Conservation (phyloP, 1,284 basidiomycete species). For the Inonotus obliquus region DNA sequence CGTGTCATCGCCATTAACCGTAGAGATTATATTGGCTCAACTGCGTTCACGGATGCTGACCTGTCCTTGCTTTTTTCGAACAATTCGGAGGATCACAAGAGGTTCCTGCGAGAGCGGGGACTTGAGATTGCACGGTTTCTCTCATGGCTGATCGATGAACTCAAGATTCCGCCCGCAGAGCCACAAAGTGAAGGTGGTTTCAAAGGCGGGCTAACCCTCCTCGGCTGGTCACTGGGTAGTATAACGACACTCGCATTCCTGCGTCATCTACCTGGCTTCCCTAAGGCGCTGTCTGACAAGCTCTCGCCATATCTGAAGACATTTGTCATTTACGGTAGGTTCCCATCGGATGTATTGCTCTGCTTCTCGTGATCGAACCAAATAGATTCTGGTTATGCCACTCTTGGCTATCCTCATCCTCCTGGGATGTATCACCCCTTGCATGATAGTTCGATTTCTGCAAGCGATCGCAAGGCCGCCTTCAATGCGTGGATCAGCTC, state of each 20-base stretch:
- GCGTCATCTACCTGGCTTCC: constrained; percentile 1
- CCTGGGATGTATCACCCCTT: constrained; percentile 13
- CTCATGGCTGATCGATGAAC: constrained; percentile 12
- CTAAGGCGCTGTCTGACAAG: background rate
- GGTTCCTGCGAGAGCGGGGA: constrained; percentile 13
- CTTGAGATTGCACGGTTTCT: constrained; percentile 18
- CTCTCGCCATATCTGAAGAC: constrained; percentile 5
- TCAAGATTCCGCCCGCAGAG: constrained; percentile 6
- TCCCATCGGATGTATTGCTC: background rate
- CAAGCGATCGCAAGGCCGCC: background rate
- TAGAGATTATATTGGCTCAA: constrained; percentile 18
- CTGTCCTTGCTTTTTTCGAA: constrained; percentile 4
- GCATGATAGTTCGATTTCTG: constrained; percentile 1
- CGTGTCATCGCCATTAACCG: constrained; percentile 18
- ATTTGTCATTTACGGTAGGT: constrained; percentile 12
- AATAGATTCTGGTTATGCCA: constrained; percentile 3
- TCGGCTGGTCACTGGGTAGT: constrained; percentile 20
- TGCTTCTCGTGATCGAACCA: background rate
- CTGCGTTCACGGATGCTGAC: constrained; percentile 11
- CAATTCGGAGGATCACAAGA: background rate
- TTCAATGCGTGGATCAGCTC: constrained; percentile 10
- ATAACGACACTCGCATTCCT: constrained; percentile 8
- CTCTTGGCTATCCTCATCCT: constrained; percentile 12
- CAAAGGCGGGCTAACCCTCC: constrained; percentile 14
- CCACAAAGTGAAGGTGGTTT: background rate